Evolutionary conservation across 371 early-diverging fungal genomes (phyloP).

Genomic region (Mortierella sp.): DNA sequence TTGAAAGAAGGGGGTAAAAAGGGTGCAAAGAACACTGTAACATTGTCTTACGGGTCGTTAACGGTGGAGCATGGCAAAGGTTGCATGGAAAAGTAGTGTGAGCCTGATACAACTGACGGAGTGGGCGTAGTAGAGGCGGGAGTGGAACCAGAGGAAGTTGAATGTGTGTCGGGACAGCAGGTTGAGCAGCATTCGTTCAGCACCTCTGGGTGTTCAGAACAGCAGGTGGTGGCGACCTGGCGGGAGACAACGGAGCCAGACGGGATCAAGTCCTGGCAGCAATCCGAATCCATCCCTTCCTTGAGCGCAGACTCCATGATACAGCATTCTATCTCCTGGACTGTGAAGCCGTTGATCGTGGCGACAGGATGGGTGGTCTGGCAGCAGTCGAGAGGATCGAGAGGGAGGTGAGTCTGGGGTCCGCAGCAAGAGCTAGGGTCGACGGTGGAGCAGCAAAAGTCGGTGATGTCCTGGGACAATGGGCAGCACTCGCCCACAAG

Average conservation of each 20-base stretch:
- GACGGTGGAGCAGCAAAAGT: slow-evolving; percentile 47
- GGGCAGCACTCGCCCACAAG: slow-evolving; percentile 42
- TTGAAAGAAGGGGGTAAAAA: background rate
- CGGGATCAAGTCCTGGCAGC: slow-evolving; percentile 39
- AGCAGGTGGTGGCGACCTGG: slow-evolving; percentile 37
- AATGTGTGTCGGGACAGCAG: slow-evolving; percentile 43
- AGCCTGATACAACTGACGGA: slow-evolving; percentile 2
- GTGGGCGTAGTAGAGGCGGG: slow-evolving; percentile 33
- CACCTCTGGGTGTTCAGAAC: slow-evolving; percentile 50
- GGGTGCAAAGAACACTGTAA: background rate
- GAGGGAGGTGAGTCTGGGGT: slow-evolving; percentile 13
- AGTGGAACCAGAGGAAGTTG: slow-evolving; percentile 18
- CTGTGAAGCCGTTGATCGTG: slow-evolving; percentile 20
- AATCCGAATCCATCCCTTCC: slow-evolving; percentile 47
- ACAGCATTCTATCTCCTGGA: slow-evolving; percentile 45
- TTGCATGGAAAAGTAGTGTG: slow-evolving; percentile 30
- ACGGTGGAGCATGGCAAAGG: slow-evolving; percentile 14
- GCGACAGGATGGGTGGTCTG: slow-evolving; percentile 21
- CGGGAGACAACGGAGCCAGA: slow-evolving; percentile 10
- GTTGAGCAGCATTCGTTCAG: slow-evolving; percentile 46
- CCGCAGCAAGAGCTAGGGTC: slow-evolving; percentile 47
- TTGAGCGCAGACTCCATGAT: slow-evolving; percentile 37
- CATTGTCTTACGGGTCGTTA: slow-evolving; percentile 31
- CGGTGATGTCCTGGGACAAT: slow-evolving; percentile 27
- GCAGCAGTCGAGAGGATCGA: slow-evolving; percentile 41